Conservation (phyloP, 2,329 filamentous ascomycete species). For the Phyllosticta citribraziliensis region DNA sequence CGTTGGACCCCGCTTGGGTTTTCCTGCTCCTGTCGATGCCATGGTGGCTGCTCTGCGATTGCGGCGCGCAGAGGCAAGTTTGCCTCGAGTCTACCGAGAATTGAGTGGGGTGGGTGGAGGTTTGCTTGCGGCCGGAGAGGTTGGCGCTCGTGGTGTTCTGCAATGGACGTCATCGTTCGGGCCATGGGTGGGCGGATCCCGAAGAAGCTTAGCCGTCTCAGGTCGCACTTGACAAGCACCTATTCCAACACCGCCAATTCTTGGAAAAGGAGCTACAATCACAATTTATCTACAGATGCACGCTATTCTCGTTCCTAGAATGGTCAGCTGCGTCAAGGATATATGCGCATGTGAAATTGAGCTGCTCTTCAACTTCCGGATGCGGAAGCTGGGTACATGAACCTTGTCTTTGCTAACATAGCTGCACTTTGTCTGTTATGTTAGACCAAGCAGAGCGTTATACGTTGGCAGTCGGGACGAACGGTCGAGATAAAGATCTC, state of each 20-base stretch:
- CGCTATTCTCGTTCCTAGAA: background rate
- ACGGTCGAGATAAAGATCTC: background rate
- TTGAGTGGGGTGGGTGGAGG: background rate
- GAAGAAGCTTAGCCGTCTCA: background rate
- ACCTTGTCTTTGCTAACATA: background rate
- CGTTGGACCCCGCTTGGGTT: conserved; percentile 47
- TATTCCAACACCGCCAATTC: background rate
- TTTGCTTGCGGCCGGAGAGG: background rate
- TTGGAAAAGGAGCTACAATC: background rate
- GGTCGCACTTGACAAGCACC: background rate
- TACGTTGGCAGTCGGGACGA: background rate
- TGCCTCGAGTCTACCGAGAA: background rate
- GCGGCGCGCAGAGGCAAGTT: background rate
- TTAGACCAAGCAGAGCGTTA: background rate
- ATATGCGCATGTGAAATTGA: background rate
- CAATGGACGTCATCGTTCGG: background rate
- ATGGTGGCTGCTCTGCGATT: background rate
- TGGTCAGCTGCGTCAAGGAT: background rate
- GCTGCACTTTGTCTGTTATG: background rate
- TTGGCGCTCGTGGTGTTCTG: background rate
- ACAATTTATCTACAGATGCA: background rate
- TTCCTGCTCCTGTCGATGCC: conserved; percentile 4
- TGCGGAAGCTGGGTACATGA: background rate
- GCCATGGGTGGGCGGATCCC: background rate
- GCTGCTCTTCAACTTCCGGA: background rate